Evolutionary conservation across 1,284 basidiomycete genomes (phyloP).

Genomic region (Wallemia hederae): DNA sequence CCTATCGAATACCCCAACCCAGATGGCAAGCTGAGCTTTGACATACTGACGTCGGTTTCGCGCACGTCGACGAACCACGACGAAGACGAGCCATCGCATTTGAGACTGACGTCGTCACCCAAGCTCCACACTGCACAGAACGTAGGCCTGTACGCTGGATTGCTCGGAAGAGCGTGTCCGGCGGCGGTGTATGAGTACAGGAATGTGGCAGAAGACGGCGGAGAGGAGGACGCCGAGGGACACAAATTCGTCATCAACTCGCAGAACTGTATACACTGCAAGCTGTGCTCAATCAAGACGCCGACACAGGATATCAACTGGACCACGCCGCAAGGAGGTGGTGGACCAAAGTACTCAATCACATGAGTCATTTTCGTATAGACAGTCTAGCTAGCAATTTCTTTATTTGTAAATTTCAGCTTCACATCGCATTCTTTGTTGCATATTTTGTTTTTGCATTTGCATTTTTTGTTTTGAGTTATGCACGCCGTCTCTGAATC

Average conservation of each 20-base stretch:
- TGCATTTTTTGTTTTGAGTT: too few relatives aligned
- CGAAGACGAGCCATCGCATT: conserved; percentile 78
- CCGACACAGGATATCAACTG: conserved; percentile 80
- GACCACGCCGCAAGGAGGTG: conserved; percentile 66
- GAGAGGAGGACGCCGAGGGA: conserved; percentile 28
- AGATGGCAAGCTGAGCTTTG: conserved; percentile 73
- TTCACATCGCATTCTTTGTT: too few relatives aligned
- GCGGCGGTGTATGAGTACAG: conserved; percentile 96
- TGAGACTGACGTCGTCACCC: conserved; percentile 31
- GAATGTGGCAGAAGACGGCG: conserved; percentile 23
- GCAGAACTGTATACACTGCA: conserved; percentile 79
- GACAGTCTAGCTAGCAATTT: too few relatives aligned
- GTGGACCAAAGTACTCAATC: conserved; percentile 55
- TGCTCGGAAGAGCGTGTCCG: conserved; percentile 69
- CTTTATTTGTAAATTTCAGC: too few relatives aligned
- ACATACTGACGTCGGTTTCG: conserved; percentile 66
- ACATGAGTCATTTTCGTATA: neutral
- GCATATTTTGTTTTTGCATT: too few relatives aligned
- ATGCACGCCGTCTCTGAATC: neutral
- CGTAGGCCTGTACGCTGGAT: conserved; percentile 49
- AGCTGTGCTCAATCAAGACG: conserved; percentile 69
- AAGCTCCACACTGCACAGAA: conserved; percentile 46
- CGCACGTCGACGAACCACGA: conserved; percentile 89
- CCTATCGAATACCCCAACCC: conserved; percentile 75
- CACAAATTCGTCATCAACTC: conserved; percentile 90